Conservation (phyloP, 768 basidiomycete genomes). For the Tubosaeta brunneosetosa region DNA sequence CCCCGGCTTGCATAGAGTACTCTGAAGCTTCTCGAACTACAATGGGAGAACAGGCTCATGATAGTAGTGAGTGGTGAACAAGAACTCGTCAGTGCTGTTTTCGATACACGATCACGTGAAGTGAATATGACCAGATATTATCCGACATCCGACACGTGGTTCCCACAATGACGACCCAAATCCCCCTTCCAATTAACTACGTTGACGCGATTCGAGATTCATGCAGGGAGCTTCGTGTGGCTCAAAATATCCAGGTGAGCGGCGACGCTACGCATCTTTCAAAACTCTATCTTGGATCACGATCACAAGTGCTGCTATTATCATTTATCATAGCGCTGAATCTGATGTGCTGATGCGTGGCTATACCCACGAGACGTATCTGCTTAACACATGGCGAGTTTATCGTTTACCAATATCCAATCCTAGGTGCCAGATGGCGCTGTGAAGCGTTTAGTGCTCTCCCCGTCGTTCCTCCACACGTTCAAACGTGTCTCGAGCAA, state of each 20-base stretch:
- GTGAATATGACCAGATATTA: constrained; percentile 8
- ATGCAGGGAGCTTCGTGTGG: constrained; percentile 42
- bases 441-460: constrained; percentile 59
- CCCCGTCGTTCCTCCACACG: constrained; percentile 57
- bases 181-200: constrained; percentile 44
- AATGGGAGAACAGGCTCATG: constrained; percentile 16
- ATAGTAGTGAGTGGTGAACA: not conserved
- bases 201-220: constrained; percentile 52
- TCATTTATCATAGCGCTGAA: too few relatives aligned
- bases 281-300: constrained; percentile 1
- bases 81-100: too few relatives aligned
- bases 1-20: not conserved
- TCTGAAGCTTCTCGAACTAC: constrained; percentile 8
- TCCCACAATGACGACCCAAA: constrained; percentile 10
- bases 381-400: not conserved
- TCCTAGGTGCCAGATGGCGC: constrained; percentile 52
- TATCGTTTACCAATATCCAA: constrained; percentile 5
- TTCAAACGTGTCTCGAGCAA: constrained; percentile 56
- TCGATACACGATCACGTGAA: constrained; percentile 18
- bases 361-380: not conserved
- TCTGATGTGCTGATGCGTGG: not conserved
- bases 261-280: not conserved
- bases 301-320: not conserved
- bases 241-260: constrained; percentile 51
- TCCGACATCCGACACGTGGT: too few relatives aligned